Evolutionary conservation across 202 grass and related monocot species (phyloP).

Genomic region (Cymbopogon flexuosus): DNA sequence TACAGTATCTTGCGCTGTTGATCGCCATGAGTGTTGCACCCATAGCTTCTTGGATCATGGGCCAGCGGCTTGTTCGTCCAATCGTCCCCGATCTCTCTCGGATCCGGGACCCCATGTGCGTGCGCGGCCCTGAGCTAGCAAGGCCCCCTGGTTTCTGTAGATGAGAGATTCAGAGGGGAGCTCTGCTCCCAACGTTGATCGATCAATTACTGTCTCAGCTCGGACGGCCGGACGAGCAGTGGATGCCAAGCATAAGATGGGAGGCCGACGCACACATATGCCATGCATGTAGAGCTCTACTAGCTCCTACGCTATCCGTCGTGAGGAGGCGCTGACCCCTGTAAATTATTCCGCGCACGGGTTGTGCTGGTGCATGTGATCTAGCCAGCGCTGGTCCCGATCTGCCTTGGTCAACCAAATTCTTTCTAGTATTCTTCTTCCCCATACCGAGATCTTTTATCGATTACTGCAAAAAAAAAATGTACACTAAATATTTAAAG

Average conservation of each 20-base stretch:
- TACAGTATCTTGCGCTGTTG: not conserved
- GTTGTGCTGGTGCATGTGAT: not conserved
- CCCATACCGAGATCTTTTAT: not conserved
- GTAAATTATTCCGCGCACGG: conserved; percentile 34
- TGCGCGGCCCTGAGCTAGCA: not conserved
- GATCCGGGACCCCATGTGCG: conserved; percentile 43
- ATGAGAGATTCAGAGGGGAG: not conserved
- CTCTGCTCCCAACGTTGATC: conserved; percentile 47
- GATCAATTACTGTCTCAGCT: conserved; percentile 7
- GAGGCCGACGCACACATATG: not conserved
- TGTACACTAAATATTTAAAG: too few relatives aligned
- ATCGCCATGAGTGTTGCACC: not conserved
- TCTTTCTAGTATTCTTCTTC: conserved; percentile 9
- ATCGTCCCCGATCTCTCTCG: conserved; percentile 16
- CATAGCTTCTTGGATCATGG: conserved; percentile 48
- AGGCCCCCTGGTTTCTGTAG: conserved; percentile 22
- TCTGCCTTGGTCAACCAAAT: conserved; percentile 31
- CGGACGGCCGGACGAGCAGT: not conserved
- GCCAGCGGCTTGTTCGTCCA: conserved; percentile 2
- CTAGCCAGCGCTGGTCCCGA: not conserved
- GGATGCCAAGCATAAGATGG: conserved; percentile 31
- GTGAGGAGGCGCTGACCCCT: conserved; percentile 30
- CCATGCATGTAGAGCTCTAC: conserved; percentile 17
- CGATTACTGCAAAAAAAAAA: not conserved
- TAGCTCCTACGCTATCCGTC: conserved; percentile 23